Evolutionary conservation across 768 basidiomycete species (phyloP).

Genomic region (Tulasnella sp.): DNA sequence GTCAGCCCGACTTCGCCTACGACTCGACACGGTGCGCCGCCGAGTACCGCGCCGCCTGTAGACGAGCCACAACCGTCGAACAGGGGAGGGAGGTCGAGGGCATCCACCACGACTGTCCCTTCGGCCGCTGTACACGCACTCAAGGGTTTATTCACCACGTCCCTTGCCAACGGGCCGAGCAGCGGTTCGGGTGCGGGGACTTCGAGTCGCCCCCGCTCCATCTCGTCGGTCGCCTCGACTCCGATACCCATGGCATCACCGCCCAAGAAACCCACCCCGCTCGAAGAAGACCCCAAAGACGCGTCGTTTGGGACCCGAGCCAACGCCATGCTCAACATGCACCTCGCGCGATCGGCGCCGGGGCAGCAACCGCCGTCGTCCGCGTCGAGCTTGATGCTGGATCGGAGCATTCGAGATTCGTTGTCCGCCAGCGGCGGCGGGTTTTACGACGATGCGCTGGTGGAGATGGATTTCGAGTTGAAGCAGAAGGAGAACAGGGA

Average conservation of each 20-base stretch:
- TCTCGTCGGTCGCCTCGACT: not conserved
- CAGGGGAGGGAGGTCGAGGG: not conserved
- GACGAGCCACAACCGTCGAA: not conserved
- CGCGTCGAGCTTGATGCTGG: not conserved
- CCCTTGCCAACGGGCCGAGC: not conserved
- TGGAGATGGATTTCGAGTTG: not conserved
- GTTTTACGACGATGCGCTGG: not conserved
- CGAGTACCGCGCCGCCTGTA: not conserved
- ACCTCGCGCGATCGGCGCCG: not conserved
- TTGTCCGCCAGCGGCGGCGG: not conserved
- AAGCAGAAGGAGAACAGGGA: not conserved
- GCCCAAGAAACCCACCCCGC: not conserved
- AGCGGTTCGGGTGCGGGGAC: not conserved
- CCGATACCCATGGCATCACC: not conserved
- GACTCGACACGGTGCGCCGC: not conserved
- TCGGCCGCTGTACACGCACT: not conserved
- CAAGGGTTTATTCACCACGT: conserved; percentile 8
- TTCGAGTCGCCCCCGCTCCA: not conserved
- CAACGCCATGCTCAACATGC: conserved; percentile 5
- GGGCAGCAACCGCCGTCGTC: not conserved
- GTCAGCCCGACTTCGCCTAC: not conserved
- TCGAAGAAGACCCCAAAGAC: not conserved
- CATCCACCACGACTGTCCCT: not conserved
- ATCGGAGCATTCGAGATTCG: not conserved
- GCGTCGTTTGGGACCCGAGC: conserved; percentile 6